phyloP scores from a whole-genome alignment of 1,284 basidiomycete species.

The Pseudozyma flocculosa region DNA sequence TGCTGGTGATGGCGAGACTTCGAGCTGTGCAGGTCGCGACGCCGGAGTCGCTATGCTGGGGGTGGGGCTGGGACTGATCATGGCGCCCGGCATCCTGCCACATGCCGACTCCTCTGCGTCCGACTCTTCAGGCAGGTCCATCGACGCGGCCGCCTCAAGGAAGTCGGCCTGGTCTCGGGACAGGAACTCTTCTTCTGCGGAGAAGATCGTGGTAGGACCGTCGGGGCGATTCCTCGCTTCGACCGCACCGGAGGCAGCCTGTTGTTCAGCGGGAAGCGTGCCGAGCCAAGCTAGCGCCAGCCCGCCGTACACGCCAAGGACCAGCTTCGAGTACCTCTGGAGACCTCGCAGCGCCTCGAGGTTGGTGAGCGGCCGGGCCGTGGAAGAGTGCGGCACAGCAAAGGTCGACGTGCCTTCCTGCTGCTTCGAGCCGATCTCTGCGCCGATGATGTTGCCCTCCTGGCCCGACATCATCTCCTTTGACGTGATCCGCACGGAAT shows the following conservation, averaged over 20 bases:
- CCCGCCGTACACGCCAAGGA: constrained; percentile 50
- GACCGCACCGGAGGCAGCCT: not conserved
- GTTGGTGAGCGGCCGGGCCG: constrained; percentile 21
- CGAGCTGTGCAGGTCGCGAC: too few species aligned
- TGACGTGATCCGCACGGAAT: constrained; percentile 39
- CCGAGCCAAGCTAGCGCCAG: constrained; percentile 46
- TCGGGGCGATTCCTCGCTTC: not conserved
- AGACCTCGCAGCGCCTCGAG: constrained; percentile 38
- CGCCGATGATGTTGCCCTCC: constrained; percentile 44
- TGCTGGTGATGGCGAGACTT: too few species aligned
- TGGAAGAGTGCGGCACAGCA: constrained; percentile 15
- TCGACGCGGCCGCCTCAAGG: constrained; percentile 34
- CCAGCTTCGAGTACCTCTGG: constrained; percentile 44
- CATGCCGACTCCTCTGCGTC: not conserved
- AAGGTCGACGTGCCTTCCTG: constrained; percentile 9
- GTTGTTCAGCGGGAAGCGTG: constrained; percentile 16
- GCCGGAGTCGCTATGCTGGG: too few species aligned
- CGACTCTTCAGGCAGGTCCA: constrained; percentile 38
- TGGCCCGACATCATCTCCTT: constrained; percentile 25
- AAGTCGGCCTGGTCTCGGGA: constrained; percentile 30
- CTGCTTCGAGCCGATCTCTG: constrained; percentile 36
- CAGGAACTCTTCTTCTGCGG: constrained; percentile 42
- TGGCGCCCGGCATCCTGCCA: too few species aligned
- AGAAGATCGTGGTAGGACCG: constrained; percentile 12
- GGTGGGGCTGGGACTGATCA: not conserved